Base-by-base conservation (phyloP, 148 eudicot genomes). In the Rhododendron ovatum region DNA sequence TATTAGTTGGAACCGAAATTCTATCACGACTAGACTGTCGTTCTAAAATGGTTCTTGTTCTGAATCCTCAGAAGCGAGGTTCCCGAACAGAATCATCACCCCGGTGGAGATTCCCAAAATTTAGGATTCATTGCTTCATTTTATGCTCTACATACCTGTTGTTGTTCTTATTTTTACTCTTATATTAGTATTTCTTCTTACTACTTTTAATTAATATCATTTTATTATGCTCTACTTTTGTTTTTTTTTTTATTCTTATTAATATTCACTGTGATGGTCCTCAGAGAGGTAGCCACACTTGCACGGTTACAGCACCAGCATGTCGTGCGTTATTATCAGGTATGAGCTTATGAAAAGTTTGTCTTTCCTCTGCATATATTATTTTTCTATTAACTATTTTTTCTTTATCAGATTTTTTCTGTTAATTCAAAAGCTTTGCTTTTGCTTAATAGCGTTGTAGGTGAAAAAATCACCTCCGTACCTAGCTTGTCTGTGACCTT, bases 251-350 rank as follows among this genome's bases (percentile, higher is more conserved):
- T 41, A 41, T 41, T 41, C 45, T 6, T 41, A 14, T 3, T 55
- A 55, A 55, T 55, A 39, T 82, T 26, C 63, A 41, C 59, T 78
- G 5, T 84, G 30, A 83, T 86, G 67, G 30, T 90, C 24, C 82
- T 71, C 85, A 97, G 99, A 93, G 98, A 97, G 92, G 99, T 97
- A 37, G 95, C 98, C 28, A 97, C 99, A 51, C 98, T 97, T 88
- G 92, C 99, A 84, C 94, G 98, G 82, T 93, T 97, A 91, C 99
- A 97, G 93, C 98, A 97, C 87, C 99, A 95, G 82, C 99, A 97
- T 87, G 96, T 97, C 57, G 99, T 97, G 82, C 98, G 98, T 69
- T 97, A 97, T 87, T 97, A 97, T 91, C 99, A 97, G 96, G 99
- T 95, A 86, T 69, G 76, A 35, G 59, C 33, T 81, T 50, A 77